Evolutionary conservation across 2,329 filamentous ascomycete genomes (phyloP), one percentile per base, ranked within the genome.

Genomic region (Chaetomiaceae sp.): DNA sequence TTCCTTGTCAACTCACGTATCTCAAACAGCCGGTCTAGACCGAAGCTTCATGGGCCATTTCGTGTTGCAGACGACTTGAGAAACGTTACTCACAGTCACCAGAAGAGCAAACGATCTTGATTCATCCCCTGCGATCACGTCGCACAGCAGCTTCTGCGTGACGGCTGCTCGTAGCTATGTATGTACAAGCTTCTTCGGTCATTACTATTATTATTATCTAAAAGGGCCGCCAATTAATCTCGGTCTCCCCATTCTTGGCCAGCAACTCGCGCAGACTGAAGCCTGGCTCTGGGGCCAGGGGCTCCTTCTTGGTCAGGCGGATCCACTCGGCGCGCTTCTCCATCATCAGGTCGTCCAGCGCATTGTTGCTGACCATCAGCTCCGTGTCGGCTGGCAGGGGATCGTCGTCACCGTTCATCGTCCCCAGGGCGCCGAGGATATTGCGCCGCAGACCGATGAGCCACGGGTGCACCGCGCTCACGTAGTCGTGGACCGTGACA

Each of bases 401-500:
- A 7, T 16, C 43, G 31, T 45, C 20, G 14, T n/a, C 14, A 13
- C 30, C 30, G 14, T 33, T 33, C 20, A 30, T 8, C 43, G 43
- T 45, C 13, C 43, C 43, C 20, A 45, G 19, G 19, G 43, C 43
- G 43, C 43, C 43, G 20, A 45, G 33, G 33, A 45, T 45, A 9
- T 37, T 20, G 31, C 43, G 16, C 31, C 43, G 30, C 20, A 16
- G 31, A 10, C 42, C 19, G 20, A 35, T 30, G 17, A 44, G 30
- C 42, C 42, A 44, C 42, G 42, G 31, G 33, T 44, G 42, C 31
- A 44, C 16, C 13, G 31, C 33, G 12, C 13, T 25, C 30, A 44
- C 42, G 33, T 35, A 44, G 33, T 44, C 42, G 33, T 44, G 42
- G 30, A 33, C 30, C 30, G 30, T 33, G 12, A 33, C 30, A 13